Conservation (phyloP, 805 yeast genomes). For the Saturnispora zaruensis region DNA sequence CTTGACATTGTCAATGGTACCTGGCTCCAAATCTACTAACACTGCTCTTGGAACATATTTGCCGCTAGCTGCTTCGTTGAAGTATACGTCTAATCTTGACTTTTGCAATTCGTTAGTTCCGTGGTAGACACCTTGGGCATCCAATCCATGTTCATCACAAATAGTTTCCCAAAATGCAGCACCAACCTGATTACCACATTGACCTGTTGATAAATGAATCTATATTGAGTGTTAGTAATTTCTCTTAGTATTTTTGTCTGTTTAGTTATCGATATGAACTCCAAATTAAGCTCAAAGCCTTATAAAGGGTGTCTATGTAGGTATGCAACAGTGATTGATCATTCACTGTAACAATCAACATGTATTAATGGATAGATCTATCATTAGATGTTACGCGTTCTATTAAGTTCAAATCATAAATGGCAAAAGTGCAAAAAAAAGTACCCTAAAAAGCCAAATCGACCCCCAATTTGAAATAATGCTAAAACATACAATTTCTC, state of each 20-base stretch:
- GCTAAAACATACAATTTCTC: conserved; percentile 9
- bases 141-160: conserved; percentile 82
- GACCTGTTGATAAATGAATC: conserved; percentile 96
- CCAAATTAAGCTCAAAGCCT: neutral
- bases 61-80: conserved; percentile 77
- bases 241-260: no score
- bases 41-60: conserved; percentile 93
- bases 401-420: neutral
- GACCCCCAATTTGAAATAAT: neutral
- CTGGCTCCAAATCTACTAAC: conserved; percentile 88
- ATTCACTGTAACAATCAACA: neutral
- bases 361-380: neutral
- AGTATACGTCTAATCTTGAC: conserved; percentile 63
- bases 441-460: neutral
- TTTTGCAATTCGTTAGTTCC: conserved; percentile 48
- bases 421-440: neutral
- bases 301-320: neutral
- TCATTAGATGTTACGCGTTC: conserved; percentile 1
- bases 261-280: neutral
- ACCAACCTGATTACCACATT: conserved; percentile 98
- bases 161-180: conserved; percentile 92
- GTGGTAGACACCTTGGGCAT: conserved; percentile 63
- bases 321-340: neutral
- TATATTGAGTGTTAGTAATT: conserved; percentile 18
- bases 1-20: conserved; percentile 80